Evolutionary conservation across 805 yeast species (phyloP), one percentile per base, ranked within the genome.

Genomic region (Zygoascus biomembranicola): DNA sequence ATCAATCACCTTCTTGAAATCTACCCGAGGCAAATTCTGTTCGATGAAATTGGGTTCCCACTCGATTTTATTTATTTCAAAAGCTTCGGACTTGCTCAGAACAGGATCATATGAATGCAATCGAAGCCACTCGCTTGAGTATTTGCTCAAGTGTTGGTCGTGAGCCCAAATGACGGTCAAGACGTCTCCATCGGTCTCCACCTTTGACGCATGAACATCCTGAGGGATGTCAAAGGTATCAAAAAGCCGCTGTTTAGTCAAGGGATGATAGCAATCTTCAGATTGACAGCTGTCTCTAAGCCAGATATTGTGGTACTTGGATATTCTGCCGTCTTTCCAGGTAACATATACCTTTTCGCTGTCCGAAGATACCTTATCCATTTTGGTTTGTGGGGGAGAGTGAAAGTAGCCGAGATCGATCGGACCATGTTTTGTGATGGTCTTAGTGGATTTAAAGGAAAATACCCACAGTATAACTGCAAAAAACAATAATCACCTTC

Each of bases 261-360:
- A 61, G 2, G 74, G 67, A 61, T 77, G 81, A 66, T 73, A 80
- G 65, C 86, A 81, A 31, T 71, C 58, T 10, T 68, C 65, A 57
- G 86, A 82, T 56, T 76, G 84, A 59, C 88, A 83, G 59, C 77
- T 75, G 64, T 83, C 88, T 47, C 88, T 70, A 18, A 83, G 70
- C 87, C 87, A 83, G 47, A 83, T 73, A 62, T 76, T 64, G 61
- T 79, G 81, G 31, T 18, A 48, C 5, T 32, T 31, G 5, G 51
- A 35, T 9, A 19, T 9, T 19, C n/a, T 39, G 16, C 51, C 51
- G 23, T 48, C 44, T 20, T 35, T 35, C 51, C 51, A 48, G 16
- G 51, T 48, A 8, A 48, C 18, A n/a, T 19, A 5, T 5, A 48
- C 44, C 16, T 39, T 48, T 14, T 32, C 31, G 31, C 19, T 20